These are phyloP conservation scores for Epichloe amarillans DNA, from an alignment of 2,329 filamentous ascomycete genomes.

Conservation along the genomic window DNA sequence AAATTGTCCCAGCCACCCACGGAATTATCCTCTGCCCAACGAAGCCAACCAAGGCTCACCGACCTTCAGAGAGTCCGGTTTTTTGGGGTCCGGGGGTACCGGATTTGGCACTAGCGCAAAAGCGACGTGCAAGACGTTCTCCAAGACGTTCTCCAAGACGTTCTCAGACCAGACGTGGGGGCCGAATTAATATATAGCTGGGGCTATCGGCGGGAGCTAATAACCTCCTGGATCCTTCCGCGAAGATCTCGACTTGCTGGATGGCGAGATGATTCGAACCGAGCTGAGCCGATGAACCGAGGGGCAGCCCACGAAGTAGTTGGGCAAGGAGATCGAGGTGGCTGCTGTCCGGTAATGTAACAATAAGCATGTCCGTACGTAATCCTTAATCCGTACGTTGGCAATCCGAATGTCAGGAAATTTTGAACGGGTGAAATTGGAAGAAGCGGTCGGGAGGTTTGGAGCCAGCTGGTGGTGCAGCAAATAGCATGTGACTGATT, in stretches of 20 bases:
- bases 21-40: neutral
- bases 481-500: slow-evolving; percentile 4
- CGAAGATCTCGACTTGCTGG: neutral
- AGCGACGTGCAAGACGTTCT: neutral
- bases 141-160: neutral
- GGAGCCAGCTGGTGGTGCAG: neutral
- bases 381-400: too few species aligned
- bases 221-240: neutral
- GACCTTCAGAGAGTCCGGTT: slow-evolving; percentile 2
- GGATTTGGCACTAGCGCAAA: slow-evolving; percentile 4
- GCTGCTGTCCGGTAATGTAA: neutral
- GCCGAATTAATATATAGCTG: neutral
- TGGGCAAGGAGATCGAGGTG: neutral
- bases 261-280: neutral
- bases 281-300: neutral
- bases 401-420: too few species aligned
- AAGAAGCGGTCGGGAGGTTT: neutral
- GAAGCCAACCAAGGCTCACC: slow-evolving; percentile 3
- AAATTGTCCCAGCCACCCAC: slow-evolving; percentile 1
- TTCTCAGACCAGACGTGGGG: neutral
- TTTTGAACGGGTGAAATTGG: neutral
- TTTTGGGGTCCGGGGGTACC: neutral
- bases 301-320: neutral
- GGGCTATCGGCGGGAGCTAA: neutral
- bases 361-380: neutral